phyloP scores from a whole-genome alignment of 2,329 filamentous ascomycete genomes.

The Aspergillus calidoustus region DNA sequence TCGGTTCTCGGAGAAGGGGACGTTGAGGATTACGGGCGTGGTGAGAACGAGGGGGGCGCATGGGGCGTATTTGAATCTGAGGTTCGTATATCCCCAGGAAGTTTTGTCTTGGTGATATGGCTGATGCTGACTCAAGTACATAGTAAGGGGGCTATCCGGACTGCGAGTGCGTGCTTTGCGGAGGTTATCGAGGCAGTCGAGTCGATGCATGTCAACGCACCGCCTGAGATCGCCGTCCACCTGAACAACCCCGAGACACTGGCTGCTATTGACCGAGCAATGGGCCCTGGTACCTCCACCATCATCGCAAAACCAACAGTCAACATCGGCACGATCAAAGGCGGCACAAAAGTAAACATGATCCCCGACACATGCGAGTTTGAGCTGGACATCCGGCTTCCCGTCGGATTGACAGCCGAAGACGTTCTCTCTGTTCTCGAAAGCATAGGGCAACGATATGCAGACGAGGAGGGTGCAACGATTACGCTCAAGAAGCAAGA shows the following conservation, averaged over 20 bases:
- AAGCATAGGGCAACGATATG: not conserved
- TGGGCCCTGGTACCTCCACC: constrained; percentile 29
- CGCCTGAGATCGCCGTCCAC: not conserved
- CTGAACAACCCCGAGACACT: not conserved
- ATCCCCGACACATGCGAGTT: constrained; percentile 45
- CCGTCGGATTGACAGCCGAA: constrained; percentile 39
- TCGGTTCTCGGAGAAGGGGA: constrained; percentile 50
- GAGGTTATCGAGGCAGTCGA: not conserved
- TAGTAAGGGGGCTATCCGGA: constrained; percentile 3
- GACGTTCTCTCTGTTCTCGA: not conserved
- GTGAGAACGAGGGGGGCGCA: constrained; percentile 41
- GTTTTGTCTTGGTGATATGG: not conserved
- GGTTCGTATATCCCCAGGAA: constrained; percentile 28
- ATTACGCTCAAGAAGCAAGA: not conserved
- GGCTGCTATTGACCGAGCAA: not conserved
- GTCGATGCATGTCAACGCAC: not conserved
- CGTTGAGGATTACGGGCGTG: constrained; percentile 44
- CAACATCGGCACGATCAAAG: constrained; percentile 48
- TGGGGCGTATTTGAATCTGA: constrained; percentile 47
- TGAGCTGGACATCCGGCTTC: constrained; percentile 48
- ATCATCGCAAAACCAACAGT: constrained; percentile 45
- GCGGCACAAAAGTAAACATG: constrained; percentile 50
- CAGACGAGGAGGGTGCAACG: not conserved
- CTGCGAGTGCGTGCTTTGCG: not conserved
- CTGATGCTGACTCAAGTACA: no score